Evolutionary conservation across 78 protist species (phyloP).

Genomic region (Dictyostelium capitatum): DNA sequence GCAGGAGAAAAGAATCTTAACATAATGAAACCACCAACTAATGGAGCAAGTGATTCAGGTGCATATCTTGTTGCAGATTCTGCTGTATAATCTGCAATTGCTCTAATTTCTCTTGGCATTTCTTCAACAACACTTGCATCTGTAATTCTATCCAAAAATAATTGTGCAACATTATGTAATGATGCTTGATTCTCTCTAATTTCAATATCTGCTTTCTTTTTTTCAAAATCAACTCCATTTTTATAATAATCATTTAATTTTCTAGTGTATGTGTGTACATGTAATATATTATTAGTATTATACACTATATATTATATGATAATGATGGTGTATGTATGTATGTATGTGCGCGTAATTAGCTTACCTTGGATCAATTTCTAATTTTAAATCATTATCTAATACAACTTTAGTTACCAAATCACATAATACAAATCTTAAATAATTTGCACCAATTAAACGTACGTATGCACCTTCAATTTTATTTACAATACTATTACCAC

Average conservation of each 20-base stretch:
- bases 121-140: constrained; percentile 64
- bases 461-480: constrained; percentile 85
- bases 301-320: no score
- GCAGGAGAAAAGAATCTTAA: constrained; percentile 86
- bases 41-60: constrained; percentile 78
- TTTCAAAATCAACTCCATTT: constrained; percentile 13
- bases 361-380: constrained; percentile 75
- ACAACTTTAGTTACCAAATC: constrained; percentile 72
- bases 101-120: constrained; percentile 85
- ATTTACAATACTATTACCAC: constrained; percentile 78
- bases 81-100: constrained; percentile 79
- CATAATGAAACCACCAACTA: constrained; percentile 86
- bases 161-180: constrained; percentile 31
- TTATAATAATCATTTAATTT: constrained; percentile 45
- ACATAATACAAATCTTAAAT: constrained; percentile 61
- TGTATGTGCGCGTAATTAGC: background rate
- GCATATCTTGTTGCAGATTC: constrained; percentile 70
- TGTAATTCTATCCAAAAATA: constrained; percentile 81
- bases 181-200: constrained; percentile 22
- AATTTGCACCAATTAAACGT: constrained; percentile 70
- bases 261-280: background rate
- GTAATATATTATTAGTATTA: background rate
- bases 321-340: background rate
- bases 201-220: background rate
- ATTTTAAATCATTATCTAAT: constrained; percentile 37